Evolutionary conservation across 148 eudicot species (phyloP).

Genomic region (Amaranthus palmeri): DNA sequence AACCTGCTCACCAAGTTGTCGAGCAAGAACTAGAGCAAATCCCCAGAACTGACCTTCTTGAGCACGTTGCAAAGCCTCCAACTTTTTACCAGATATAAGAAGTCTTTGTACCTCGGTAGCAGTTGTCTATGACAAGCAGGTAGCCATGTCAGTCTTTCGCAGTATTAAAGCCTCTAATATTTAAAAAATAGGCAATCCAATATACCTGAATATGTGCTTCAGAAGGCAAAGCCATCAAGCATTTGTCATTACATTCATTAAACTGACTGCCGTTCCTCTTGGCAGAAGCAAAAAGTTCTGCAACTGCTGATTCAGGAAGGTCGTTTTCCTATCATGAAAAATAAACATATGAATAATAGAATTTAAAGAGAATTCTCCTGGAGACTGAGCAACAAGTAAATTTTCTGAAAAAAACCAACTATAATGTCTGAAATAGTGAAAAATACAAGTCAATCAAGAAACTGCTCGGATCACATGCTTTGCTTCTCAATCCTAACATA

Average conservation of each 20-base stretch:
- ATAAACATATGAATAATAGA: background rate
- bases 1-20: conserved; percentile 50
- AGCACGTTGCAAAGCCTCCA: conserved; percentile 45
- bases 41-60: conserved; percentile 52
- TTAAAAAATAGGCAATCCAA: background rate
- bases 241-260: conserved; percentile 22
- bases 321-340: conserved; percentile 35
- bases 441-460: background rate
- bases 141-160: conserved; percentile 10
- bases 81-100: conserved; percentile 41
- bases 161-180: background rate
- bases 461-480: conserved; percentile 2
- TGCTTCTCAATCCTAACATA: background rate
- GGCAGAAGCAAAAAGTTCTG: conserved; percentile 43
- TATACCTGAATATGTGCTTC: conserved; percentile 41
- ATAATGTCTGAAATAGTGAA: background rate
- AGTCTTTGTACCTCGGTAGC: conserved; percentile 43
- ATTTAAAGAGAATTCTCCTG: background rate
- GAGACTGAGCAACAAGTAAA: background rate
- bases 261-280: conserved; percentile 26
- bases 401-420: background rate
- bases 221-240: conserved; percentile 36
- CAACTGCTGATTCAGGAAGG: conserved; percentile 43
- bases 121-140: conserved; percentile 29
- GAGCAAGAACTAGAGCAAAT: conserved; percentile 40